Base-by-base conservation (phyloP, 2,329 filamentous ascomycete species). In the Beauveria sp. region DNA sequence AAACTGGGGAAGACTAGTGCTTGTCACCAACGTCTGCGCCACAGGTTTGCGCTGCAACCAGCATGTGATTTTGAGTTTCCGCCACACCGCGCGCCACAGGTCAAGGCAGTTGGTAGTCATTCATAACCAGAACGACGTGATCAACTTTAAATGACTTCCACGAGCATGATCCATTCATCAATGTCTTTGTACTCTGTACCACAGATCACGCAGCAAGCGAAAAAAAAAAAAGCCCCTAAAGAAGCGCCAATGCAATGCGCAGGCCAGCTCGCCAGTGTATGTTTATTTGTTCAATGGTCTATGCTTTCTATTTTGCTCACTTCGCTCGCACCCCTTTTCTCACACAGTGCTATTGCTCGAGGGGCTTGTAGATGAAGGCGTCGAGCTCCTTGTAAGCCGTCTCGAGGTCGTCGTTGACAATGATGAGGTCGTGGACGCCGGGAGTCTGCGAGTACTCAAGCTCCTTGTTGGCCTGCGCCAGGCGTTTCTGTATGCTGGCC, bases 401-500 rank as follows among this genome's bases (percentile, higher is more conserved):
- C 55, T 81, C 78, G 22, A 82, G 72, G 67, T 81, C 70, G 60
- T 76, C 73, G 62, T 77, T 76, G 62, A 74, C 69, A 7, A 76
- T 72, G 47, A 73, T 70, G 60, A 69, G 69, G 66, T 76, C 73
- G 61, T 75, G 73, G 4, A 72, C 84, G 20, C 87, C 88, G 0
- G 84, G 83, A 2, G 81, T 83, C 74, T 86, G 82, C 47, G 88
- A 80, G 71, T 84, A 95, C 64, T 87, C 88, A 64, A 96, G 79
- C 78, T 96, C 91, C 53, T 84, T 80, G 73, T 82, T 81, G 3
- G 91, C 91, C 74, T 91, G 90, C 14, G 78, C 75, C 60, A 96
- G 76, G 55, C 91, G 80, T 74, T 88, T 87, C 70, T 81, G 77
- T 60, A 96, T 79, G 54, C 81, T 85, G 56, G 87, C 86, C 74